These are phyloP conservation scores for Canna indica DNA, from an alignment of 176 grass and related monocot genomes.

Conservation along the genomic window DNA sequence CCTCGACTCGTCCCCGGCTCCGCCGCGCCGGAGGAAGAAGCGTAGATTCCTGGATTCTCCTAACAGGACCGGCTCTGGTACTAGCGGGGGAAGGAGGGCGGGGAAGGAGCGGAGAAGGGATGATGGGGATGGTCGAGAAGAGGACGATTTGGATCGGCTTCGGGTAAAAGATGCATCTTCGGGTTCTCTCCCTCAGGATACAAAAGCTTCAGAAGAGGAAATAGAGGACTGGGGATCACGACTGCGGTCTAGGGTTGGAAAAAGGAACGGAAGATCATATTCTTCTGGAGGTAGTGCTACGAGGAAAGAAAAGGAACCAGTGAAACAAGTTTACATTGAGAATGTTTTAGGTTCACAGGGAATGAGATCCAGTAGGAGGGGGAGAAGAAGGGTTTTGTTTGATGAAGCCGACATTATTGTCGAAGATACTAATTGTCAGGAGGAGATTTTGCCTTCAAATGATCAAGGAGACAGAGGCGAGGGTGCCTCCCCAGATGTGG, in stretches of 20 bases:
- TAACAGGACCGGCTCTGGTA: constrained; percentile 5
- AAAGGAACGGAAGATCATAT: constrained; percentile 18
- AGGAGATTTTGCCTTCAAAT: constrained; percentile 34
- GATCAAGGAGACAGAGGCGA: background rate
- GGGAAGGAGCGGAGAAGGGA: constrained; percentile 9
- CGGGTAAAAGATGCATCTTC: constrained; percentile 23
- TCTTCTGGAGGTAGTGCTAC: background rate
- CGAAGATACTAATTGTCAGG: constrained; percentile 35
- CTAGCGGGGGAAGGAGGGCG: constrained; percentile 33
- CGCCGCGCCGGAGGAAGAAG: constrained; percentile 47
- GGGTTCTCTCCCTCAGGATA: constrained; percentile 5
- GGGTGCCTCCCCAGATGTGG: constrained; percentile 12
- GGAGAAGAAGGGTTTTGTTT: constrained; percentile 4
- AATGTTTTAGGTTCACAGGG: background rate
- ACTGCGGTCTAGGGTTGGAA: constrained; percentile 63
- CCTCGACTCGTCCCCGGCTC: constrained; percentile 72
- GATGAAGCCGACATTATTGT: constrained; percentile 9
- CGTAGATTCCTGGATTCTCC: constrained; percentile 24
- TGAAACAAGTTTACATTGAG: background rate
- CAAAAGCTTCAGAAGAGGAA: constrained; percentile 18
- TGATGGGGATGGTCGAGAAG: background rate
- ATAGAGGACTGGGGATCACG: constrained; percentile 42
- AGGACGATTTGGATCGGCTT: background rate
- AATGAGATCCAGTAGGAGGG: constrained; percentile 22
- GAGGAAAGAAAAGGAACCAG: constrained; percentile 6